phyloP scores from a whole-genome alignment of 176 grass and related monocot species.

The Triticum aestivum region DNA sequence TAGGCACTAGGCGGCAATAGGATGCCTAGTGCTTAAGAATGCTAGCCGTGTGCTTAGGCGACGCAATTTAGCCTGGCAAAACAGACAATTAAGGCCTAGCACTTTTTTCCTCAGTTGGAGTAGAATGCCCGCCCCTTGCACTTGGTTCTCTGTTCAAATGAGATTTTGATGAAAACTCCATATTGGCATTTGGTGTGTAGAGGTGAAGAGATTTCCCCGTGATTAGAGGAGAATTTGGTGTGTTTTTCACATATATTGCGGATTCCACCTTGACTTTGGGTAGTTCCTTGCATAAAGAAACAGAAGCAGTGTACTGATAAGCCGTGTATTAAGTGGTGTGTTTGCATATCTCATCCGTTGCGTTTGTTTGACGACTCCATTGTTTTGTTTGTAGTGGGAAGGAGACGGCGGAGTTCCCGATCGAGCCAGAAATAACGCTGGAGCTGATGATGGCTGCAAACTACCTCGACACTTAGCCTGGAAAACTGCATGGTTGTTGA shows the following conservation, averaged over 20 bases:
- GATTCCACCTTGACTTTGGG: neutral
- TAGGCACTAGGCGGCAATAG: no score
- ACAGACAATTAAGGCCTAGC: no score
- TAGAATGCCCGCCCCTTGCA: neutral
- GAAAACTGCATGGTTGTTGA: neutral
- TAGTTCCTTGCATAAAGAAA: neutral
- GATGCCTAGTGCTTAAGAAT: no score
- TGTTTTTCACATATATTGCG: neutral
- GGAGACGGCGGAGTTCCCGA: conserved; percentile 71
- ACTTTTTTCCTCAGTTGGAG: neutral
- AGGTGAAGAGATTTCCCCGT: neutral
- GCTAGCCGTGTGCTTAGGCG: no score
- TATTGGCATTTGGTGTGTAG: neutral
- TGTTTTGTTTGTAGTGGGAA: conserved; percentile 66
- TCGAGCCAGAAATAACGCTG: conserved; percentile 83
- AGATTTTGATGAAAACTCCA: neutral
- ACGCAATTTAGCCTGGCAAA: no score
- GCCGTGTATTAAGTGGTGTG: no score
- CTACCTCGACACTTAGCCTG: conserved; percentile 65
- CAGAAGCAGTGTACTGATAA: neutral
- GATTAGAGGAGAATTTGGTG: neutral
- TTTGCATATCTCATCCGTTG: neutral
- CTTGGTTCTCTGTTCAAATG: neutral
- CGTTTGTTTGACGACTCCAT: neutral
- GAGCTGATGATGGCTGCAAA: conserved; percentile 98